Evolutionary conservation across 768 basidiomycete genomes (phyloP), one percentile per base, ranked within the genome.

Genomic region (Neoboletus subvelutipes): DNA sequence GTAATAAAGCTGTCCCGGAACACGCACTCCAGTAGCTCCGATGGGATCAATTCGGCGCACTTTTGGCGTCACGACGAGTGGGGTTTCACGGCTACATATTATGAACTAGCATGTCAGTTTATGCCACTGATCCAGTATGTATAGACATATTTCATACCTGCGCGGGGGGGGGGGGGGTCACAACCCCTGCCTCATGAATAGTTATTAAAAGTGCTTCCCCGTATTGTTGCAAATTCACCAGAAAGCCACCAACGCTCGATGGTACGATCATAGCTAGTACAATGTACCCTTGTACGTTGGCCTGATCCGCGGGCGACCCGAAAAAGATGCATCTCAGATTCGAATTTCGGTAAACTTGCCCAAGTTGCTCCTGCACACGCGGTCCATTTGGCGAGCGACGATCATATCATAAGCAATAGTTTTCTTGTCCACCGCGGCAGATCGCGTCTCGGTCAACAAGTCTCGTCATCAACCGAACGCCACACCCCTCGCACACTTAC

Each of bases 291-390:
- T 28, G 46, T 53, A 40, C 52, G 48, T 54, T 49, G 56, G 48
- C 40, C 40, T 62, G 67, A 70, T 68, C 68, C 67, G 68, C 61
- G 68, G 60, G 65, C 53, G 56, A 37, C 63, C 56, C 55, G 48
- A 69, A 67, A 64, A 24, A 54, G 67, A 37, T 13, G 31, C 20
- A 58, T 63, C 64, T 63, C 34, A 60, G 62, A 68, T 68, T 65
- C n/a, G 17, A 17, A n/a, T 37, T 42, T 36, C 24, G 28, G 36
- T 46, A 41, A 54, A 24, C 20, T 29, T 54, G 45, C 17, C 34
- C 31, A 17, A 20, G n/a, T 39, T n/a, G 10, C 17, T 40, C 64
- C 53, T 64, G 45, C 55, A 24, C 39, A 12, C 52, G 56, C 64
- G 50, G 55, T 52, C 37, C 40, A 56, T 67, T 65, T 52, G 51